These are phyloP conservation scores for Cutaneotrichosporon sp. DNA, from an alignment of 1,284 basidiomycete genomes.

Conservation along the genomic window DNA sequence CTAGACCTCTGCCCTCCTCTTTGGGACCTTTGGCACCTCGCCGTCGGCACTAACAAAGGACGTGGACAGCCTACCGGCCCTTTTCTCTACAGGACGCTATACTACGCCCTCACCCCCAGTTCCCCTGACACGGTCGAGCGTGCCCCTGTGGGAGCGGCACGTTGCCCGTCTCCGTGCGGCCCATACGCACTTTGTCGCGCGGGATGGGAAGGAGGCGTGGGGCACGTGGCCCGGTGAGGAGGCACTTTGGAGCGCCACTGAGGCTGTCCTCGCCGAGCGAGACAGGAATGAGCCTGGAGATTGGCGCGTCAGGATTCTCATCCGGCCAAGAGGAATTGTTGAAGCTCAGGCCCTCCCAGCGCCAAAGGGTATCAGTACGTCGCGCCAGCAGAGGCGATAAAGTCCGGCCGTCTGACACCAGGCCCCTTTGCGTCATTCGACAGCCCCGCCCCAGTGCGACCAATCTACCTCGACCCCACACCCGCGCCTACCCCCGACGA, in stretches of 20 bases:
- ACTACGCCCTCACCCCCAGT: slow-evolving; percentile 21
- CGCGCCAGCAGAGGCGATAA: background rate
- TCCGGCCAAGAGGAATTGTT: slow-evolving; percentile 18
- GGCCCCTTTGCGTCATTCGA: slow-evolving; percentile 21
- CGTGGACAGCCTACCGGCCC: slow-evolving; percentile 11
- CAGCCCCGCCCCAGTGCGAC: slow-evolving; percentile 8
- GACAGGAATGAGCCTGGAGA: background rate
- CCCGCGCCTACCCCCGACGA: slow-evolving; percentile 4
- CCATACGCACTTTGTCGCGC: slow-evolving; percentile 25
- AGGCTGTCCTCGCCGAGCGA: slow-evolving; percentile 9
- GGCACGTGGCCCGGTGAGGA: slow-evolving; percentile 31
- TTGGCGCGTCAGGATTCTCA: slow-evolving; percentile 19
- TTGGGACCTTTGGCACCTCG: too few relatives aligned
- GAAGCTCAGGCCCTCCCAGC: slow-evolving; percentile 32
- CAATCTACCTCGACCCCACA: slow-evolving; percentile 28
- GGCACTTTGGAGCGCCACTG: slow-evolving; percentile 20
- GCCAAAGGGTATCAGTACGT: slow-evolving; percentile 24
- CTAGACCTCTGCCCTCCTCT: too few relatives aligned
- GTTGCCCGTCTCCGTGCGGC: slow-evolving; percentile 30
- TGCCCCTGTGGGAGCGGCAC: slow-evolving; percentile 30
- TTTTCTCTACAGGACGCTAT: slow-evolving; percentile 42
- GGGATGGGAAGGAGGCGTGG: slow-evolving; percentile 23
- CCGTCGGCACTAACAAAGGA: background rate
- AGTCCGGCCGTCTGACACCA: background rate
- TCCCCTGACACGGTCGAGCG: slow-evolving; percentile 1